These are phyloP conservation scores for Phaeodactylum tricornutum DNA, from an alignment of 108 stramenopile genomes.

Conservation along the genomic window DNA sequence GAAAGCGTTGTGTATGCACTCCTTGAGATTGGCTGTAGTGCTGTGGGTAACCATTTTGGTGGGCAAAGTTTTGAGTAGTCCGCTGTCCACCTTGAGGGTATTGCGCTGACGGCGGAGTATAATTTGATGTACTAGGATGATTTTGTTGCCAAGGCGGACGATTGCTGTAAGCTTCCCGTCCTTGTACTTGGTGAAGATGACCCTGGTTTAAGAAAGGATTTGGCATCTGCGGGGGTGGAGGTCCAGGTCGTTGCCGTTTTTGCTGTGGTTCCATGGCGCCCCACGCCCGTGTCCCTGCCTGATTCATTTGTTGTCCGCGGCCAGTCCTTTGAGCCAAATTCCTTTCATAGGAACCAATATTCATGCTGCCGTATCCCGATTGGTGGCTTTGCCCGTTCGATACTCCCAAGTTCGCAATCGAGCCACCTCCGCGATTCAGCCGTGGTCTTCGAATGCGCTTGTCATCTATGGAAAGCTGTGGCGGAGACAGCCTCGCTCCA, in stretches of 20 bases:
- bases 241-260: slow-evolving; percentile 28
- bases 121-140: too few relatives aligned
- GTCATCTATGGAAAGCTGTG: slow-evolving; percentile 59
- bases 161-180: slow-evolving; percentile 14
- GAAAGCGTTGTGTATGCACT: too few relatives aligned
- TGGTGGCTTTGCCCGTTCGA: slow-evolving; percentile 51
- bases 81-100: too few relatives aligned
- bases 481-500: slow-evolving; percentile 43
- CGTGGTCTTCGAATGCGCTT: slow-evolving; percentile 64
- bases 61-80: too few relatives aligned
- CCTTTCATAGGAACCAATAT: slow-evolving; percentile 73
- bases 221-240: slow-evolving; percentile 7
- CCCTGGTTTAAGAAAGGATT: slow-evolving; percentile 12
- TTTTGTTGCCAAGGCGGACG: slow-evolving; percentile 8
- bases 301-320: slow-evolving; percentile 68
- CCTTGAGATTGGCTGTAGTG: too few relatives aligned
- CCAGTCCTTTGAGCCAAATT: slow-evolving; percentile 62
- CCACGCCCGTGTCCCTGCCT: slow-evolving; percentile 79
- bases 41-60: too few relatives aligned
- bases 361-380: slow-evolving; percentile 78
- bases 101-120: too few relatives aligned
- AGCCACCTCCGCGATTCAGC: slow-evolving; percentile 68
- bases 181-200: slow-evolving; percentile 14
- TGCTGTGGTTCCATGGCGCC: slow-evolving; percentile 77
- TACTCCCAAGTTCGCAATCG: slow-evolving; percentile 73